Percentiles rank a stretch among this genome's conserved stretches.
phyloP scores from a whole-genome alignment of 2,329 filamentous ascomycete genomes.

The Sporothrix inflata region DNA sequence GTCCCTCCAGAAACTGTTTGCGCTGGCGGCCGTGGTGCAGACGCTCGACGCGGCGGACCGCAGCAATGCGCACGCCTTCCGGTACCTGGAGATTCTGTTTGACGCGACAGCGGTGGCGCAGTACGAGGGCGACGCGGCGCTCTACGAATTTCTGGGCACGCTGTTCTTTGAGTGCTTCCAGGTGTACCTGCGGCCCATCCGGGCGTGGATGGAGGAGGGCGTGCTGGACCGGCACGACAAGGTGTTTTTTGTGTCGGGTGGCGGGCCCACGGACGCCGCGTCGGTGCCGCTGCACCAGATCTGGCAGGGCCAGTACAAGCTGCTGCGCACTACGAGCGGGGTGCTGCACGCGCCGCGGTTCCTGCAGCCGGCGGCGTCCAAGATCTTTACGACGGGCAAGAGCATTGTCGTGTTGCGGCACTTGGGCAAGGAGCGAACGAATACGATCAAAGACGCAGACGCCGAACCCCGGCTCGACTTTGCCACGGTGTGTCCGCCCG shows the following conservation, averaged over 20 bases:
- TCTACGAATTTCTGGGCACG: constrained; percentile 65
- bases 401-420: constrained; percentile 82
- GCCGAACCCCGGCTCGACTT: constrained; percentile 58
- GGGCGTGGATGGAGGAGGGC: constrained; percentile 82
- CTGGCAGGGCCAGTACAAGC: constrained; percentile 75
- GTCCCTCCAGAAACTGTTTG: constrained; percentile 58
- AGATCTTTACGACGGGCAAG: constrained; percentile 86
- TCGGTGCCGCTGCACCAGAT: constrained; percentile 65
- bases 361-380: constrained; percentile 67
- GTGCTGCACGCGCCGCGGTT: constrained; percentile 73
- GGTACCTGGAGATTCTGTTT: constrained; percentile 79
- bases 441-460: constrained; percentile 35
- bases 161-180: constrained; percentile 82
- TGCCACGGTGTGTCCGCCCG: constrained; percentile 55
- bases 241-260: constrained; percentile 74
- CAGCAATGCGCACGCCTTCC: constrained; percentile 59
- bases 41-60: constrained; percentile 53
- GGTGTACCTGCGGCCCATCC: constrained; percentile 79
- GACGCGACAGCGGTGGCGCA: constrained; percentile 71
- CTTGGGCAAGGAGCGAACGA: constrained; percentile 56
- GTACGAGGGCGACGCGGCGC: constrained; percentile 63
- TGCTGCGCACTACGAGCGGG: constrained; percentile 64
- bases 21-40: constrained; percentile 65
- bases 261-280: constrained; percentile 39
- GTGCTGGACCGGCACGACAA: constrained; percentile 66